Conservation (phyloP, 2,329 filamentous ascomycete species). For the Venturia pyrina region DNA sequence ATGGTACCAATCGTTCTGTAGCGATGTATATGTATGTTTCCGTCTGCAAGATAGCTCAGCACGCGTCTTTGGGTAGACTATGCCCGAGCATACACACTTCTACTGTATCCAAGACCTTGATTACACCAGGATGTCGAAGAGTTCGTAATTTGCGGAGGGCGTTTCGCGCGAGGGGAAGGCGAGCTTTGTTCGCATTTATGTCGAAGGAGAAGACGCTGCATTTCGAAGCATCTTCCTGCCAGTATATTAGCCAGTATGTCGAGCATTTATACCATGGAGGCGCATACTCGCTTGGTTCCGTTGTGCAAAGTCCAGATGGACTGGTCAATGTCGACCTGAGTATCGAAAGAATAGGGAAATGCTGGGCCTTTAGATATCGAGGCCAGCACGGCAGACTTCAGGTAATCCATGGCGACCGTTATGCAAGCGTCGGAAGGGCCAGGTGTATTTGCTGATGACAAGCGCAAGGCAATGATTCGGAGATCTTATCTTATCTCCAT, state of each 20-base stretch:
- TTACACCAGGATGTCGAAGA: slow-evolving; percentile 83
- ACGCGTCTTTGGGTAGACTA: background rate
- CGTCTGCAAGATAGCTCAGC: slow-evolving; percentile 46
- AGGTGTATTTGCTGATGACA: background rate
- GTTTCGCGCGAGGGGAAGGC: slow-evolving; percentile 81
- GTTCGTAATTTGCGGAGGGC: slow-evolving; percentile 89
- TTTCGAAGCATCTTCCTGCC: slow-evolving; percentile 80
- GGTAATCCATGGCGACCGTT: slow-evolving; percentile 66
- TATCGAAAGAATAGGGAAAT: slow-evolving; percentile 87
- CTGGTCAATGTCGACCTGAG: slow-evolving; percentile 82
- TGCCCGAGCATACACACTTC: slow-evolving; percentile 49
- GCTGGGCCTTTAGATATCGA: slow-evolving; percentile 91
- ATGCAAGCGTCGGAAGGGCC: background rate
- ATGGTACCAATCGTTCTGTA: slow-evolving; percentile 77
- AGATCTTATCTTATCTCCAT: background rate
- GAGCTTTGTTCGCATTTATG: slow-evolving; percentile 66
- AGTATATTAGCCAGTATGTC: slow-evolving; percentile 14
- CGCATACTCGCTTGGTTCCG: slow-evolving; percentile 71
- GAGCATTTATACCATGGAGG: slow-evolving; percentile 2
- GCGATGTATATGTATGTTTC: slow-evolving; percentile 94
- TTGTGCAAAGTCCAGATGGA: slow-evolving; percentile 97
- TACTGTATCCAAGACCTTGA: slow-evolving; percentile 88
- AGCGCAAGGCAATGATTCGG: background rate
- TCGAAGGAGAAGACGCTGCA: slow-evolving; percentile 99
- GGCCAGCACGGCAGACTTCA: slow-evolving; percentile 94